Conservation (phyloP, 1,284 basidiomycete species). For the Phellopilus nigrolimitatus region DNA sequence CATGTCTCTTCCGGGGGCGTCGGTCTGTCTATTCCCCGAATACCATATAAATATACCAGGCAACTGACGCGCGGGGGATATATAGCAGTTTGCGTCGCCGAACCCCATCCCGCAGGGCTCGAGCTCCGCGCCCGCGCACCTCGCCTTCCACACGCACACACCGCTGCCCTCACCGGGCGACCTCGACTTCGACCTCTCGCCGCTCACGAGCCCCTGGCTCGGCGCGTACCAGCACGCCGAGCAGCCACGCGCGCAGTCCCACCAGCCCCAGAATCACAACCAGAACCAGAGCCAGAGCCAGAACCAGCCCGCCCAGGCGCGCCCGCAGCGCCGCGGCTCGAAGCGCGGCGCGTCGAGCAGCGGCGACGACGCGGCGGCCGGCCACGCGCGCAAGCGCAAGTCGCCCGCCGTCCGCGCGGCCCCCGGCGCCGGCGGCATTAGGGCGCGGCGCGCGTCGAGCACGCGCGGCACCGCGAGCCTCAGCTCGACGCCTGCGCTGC, state of each 20-base stretch:
- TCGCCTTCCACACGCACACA: constrained; percentile 47
- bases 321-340: constrained; percentile 29
- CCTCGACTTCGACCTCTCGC: constrained; percentile 67
- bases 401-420: constrained; percentile 42
- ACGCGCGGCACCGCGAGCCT: constrained; percentile 52
- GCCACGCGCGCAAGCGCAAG: constrained; percentile 45
- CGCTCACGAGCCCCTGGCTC: constrained; percentile 72
- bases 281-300: no score
- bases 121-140: constrained; percentile 57
- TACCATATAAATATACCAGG: constrained; percentile 19
- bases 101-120: constrained; percentile 36
- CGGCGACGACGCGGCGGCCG: constrained; percentile 30
- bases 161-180: constrained; percentile 43
- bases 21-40: background rate
- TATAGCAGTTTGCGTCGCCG: background rate
- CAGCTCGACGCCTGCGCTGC: constrained; percentile 58
- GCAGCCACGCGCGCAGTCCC: constrained; percentile 16
- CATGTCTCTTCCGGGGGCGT: constrained; percentile 31
- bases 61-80: no score
- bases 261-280: constrained; percentile 23
- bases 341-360: constrained; percentile 41
- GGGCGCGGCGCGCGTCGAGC: constrained; percentile 6
- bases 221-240: constrained; percentile 37
- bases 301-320: constrained; percentile 24
- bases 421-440: constrained; percentile 24